phyloP scores from a whole-genome alignment of 2,329 filamentous ascomycete species.

The Sporothrix sp. region DNA sequence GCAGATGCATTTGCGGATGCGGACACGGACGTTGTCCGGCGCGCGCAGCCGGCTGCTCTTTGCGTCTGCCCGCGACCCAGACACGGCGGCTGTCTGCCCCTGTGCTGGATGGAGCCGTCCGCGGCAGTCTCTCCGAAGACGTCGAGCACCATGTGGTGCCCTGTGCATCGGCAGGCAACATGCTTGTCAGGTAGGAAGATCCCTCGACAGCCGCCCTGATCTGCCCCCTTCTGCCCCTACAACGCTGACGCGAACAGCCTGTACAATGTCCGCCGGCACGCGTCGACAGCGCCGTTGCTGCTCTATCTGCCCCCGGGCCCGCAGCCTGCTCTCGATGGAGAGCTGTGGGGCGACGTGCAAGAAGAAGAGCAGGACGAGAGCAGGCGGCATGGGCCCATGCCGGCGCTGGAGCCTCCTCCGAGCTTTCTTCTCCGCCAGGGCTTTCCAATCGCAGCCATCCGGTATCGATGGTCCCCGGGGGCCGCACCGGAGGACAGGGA shows the following conservation, averaged over 20 bases:
- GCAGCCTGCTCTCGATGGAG: constrained; percentile 13
- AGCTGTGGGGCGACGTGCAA: not conserved
- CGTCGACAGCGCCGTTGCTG: constrained; percentile 36
- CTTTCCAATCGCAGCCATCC: constrained; percentile 43
- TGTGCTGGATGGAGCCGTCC: not conserved
- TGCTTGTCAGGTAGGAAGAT: constrained; percentile 40
- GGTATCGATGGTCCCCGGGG: constrained; percentile 45
- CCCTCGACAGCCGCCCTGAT: not conserved
- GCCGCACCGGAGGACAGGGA: not conserved
- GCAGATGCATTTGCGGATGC: no score
- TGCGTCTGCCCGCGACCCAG: not conserved
- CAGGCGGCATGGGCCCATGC: no score
- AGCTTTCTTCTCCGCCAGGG: constrained; percentile 31
- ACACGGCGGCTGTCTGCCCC: not conserved
- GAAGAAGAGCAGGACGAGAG: not conserved
- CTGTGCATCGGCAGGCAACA: constrained; percentile 39
- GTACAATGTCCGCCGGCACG: constrained; percentile 34
- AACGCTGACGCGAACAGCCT: constrained; percentile 30
- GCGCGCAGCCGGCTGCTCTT: no score
- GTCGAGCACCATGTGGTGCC: constrained; percentile 36
- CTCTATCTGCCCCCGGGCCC: constrained; percentile 46
- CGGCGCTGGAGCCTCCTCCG: constrained; percentile 22
- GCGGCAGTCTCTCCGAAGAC: not conserved
- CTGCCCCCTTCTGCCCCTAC: no score
- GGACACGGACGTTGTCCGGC: no score